Evolutionary conservation across 805 yeast genomes (phyloP).

Genomic region (Metschnikowia chrysomelidarum): DNA sequence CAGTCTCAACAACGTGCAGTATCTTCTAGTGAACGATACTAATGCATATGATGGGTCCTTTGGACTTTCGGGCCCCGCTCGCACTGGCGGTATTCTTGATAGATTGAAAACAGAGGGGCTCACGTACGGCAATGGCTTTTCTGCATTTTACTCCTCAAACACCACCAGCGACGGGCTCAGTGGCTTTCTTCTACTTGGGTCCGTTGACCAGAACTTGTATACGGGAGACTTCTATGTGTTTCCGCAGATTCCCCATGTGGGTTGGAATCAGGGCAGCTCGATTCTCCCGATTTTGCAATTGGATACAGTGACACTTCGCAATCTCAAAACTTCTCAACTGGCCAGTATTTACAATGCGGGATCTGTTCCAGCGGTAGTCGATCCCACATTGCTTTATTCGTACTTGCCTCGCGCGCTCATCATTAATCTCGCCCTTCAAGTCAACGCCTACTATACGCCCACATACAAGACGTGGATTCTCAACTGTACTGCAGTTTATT

Average conservation of each 20-base stretch:
- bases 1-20: constrained; percentile 23
- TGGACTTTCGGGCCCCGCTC: constrained; percentile 33
- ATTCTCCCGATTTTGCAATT: constrained; percentile 30
- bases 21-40: constrained; percentile 26
- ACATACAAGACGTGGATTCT: constrained; percentile 56
- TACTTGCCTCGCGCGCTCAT: constrained; percentile 56
- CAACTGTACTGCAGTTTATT: constrained; percentile 50
- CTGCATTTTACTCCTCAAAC: constrained; percentile 28
- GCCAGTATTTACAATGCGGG: constrained; percentile 32
- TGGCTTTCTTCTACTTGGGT: constrained; percentile 55
- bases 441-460: constrained; percentile 59
- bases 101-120: constrained; percentile 19
- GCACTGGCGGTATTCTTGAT: constrained; percentile 30
- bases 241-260: constrained; percentile 44
- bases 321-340: constrained; percentile 35
- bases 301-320: constrained; percentile 23
- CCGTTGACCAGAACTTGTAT: constrained; percentile 48
- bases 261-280: constrained; percentile 16
- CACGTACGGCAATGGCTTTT: constrained; percentile 33
- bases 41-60: constrained; percentile 30
- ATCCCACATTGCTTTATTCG: constrained; percentile 49
- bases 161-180: constrained; percentile 12
- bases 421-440: constrained; percentile 63
- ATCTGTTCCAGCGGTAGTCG: constrained; percentile 55
- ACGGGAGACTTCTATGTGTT: constrained; percentile 49